Conservation (phyloP, 2,329 filamentous ascomycete species). For the Xylariales sp. region DNA sequence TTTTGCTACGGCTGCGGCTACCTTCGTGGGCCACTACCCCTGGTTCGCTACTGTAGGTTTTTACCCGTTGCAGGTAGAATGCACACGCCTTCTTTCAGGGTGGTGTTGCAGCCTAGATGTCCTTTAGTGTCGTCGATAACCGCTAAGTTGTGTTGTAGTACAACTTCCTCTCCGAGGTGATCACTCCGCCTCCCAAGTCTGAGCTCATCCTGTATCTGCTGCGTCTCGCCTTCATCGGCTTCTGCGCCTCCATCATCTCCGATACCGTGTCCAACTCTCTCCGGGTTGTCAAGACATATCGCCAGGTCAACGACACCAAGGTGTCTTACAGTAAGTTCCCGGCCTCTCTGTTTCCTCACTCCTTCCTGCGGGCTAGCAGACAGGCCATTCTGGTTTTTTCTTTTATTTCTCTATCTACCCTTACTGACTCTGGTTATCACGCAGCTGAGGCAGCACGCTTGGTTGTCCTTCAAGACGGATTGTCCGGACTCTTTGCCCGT, state of each 20-base stretch:
- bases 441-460: constrained; percentile 36
- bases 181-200: constrained; percentile 35
- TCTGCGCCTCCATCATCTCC: constrained; percentile 39
- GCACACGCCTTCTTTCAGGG: too few relatives aligned
- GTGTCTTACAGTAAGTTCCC: constrained; percentile 36
- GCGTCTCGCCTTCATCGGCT: constrained; percentile 37
- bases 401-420: too few relatives aligned
- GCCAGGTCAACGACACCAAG: constrained; percentile 43
- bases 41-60: constrained; percentile 42
- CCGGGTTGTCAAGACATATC: constrained; percentile 43
- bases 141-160: too few relatives aligned
- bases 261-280: constrained; percentile 43
- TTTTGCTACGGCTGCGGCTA: constrained; percentile 42
- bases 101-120: too few relatives aligned
- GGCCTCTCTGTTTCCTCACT: not conserved
- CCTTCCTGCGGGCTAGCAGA: too few relatives aligned
- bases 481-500: constrained; percentile 37
- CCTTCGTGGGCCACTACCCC: constrained; percentile 44
- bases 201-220: constrained; percentile 36
- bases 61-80: too few relatives aligned
- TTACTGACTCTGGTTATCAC: not conserved
- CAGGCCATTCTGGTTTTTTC: too few relatives aligned
- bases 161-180: constrained; percentile 33
- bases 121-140: too few relatives aligned
- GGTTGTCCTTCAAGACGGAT: constrained; percentile 35